Conservation (phyloP, 176 grass and related monocot species). For the Triticum monococcum region DNA sequence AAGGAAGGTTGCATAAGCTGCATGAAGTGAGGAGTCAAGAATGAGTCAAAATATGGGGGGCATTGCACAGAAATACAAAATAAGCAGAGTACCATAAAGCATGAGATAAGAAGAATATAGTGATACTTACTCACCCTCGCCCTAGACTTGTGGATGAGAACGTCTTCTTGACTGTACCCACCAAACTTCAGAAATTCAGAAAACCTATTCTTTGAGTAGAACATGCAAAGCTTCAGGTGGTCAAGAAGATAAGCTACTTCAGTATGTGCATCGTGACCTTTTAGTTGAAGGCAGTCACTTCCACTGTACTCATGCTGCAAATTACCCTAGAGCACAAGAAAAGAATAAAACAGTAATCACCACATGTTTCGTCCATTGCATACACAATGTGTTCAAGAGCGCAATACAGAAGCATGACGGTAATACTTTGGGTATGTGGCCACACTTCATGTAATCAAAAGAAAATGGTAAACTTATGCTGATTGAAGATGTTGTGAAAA, state of each 20-base stretch:
- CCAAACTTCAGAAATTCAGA: slow-evolving; percentile 70
- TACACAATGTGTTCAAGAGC: not conserved
- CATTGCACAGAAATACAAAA: not conserved
- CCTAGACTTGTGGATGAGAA: slow-evolving; percentile 78
- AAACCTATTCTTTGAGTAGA: slow-evolving; percentile 88
- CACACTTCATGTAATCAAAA: not conserved
- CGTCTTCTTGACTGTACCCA: slow-evolving; percentile 63
- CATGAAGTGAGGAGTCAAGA: slow-evolving; percentile 22
- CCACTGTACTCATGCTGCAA: slow-evolving; percentile 72
- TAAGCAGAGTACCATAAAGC: not conserved
- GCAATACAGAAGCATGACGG: not conserved
- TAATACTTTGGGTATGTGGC: not conserved
- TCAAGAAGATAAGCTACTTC: slow-evolving; percentile 68
- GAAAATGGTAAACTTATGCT: not conserved
- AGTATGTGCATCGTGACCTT: slow-evolving; percentile 48
- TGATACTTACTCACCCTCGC: slow-evolving; percentile 81
- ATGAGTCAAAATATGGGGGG: not conserved
- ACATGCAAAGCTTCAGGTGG: slow-evolving; percentile 79
- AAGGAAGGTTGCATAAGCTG: slow-evolving; percentile 92
- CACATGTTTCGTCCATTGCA: not conserved
- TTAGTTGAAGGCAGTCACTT: slow-evolving; percentile 68
- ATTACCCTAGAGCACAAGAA: slow-evolving; percentile 41
- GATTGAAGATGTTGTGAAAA: not conserved
- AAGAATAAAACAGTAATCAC: not conserved
- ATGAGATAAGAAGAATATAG: not conserved